Conservation (phyloP, 2,329 filamentous ascomycete species). For the Grosmannia penicillata region DNA sequence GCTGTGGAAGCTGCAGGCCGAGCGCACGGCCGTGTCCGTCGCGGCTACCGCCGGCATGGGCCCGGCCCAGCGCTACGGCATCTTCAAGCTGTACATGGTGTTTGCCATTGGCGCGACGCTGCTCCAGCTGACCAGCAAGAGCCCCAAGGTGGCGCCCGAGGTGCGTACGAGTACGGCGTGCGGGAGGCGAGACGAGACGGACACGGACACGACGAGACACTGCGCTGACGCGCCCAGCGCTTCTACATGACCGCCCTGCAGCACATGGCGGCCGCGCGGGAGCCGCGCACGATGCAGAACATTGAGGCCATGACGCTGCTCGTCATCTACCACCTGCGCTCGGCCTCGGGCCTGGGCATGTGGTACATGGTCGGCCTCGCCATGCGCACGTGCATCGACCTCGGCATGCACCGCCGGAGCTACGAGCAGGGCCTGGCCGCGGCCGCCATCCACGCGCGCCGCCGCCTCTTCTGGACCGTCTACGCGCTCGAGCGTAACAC, state of each 20-base stretch:
- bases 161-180: no score
- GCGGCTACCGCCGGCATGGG: constrained; percentile 21
- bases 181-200: no score
- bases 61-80: constrained; percentile 22
- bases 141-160: neutral
- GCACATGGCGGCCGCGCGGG: constrained; percentile 30
- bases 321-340: constrained; percentile 35
- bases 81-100: constrained; percentile 36
- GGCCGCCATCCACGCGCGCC: constrained; percentile 19
- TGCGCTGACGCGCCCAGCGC: constrained; percentile 16
- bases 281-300: constrained; percentile 32
- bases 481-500: constrained; percentile 34
- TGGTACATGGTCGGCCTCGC: constrained; percentile 40
- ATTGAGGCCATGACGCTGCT: constrained; percentile 36
- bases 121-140: constrained; percentile 29
- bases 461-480: constrained; percentile 35
- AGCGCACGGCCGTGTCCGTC: constrained; percentile 20
- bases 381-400: constrained; percentile 36
- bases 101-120: constrained; percentile 36
- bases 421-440: constrained; percentile 2
- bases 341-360: constrained; percentile 31
- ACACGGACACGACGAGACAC: neutral
- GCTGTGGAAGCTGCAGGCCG: constrained; percentile 26
- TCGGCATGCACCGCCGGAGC: constrained; percentile 27
- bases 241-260: constrained; percentile 35